Conservation (phyloP, 2,329 filamentous ascomycete genomes). For the Trichoderma endophyticum region DNA sequence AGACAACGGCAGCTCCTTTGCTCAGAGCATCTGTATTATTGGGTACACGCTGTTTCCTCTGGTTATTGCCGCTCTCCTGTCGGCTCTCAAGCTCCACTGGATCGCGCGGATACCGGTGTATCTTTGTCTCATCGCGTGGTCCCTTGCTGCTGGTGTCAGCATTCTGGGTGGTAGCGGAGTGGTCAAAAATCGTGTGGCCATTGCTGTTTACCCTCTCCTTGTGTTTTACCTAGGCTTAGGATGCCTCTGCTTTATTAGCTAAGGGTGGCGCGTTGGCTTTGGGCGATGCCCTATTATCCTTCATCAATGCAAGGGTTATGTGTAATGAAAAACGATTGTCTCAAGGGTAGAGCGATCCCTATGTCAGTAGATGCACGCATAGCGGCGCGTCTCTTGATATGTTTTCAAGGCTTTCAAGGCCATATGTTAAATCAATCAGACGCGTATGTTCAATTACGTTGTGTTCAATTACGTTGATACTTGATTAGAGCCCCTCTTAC, state of each 20-base stretch:
- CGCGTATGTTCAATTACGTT: neutral
- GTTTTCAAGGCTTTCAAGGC: neutral
- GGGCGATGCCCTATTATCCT: neutral
- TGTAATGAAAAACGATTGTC: neutral
- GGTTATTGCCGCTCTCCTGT: constrained; percentile 87
- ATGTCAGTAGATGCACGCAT: neutral
- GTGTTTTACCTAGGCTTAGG: constrained; percentile 93
- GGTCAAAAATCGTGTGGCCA: constrained; percentile 86
- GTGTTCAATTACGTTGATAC: neutral
- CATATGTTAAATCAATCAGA: neutral
- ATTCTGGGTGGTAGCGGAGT: constrained; percentile 95
- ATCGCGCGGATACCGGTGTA: constrained; percentile 90
- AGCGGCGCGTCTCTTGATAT: neutral
- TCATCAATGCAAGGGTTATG: neutral
- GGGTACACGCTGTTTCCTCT: constrained; percentile 97
- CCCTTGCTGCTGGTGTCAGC: constrained; percentile 89
- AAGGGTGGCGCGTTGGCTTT: constrained; percentile 26
- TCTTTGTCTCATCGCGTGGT: constrained; percentile 84
- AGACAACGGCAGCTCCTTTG: constrained; percentile 70
- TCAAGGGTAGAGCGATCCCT: neutral
- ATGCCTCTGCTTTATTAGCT: constrained; percentile 97
- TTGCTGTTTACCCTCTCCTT: constrained; percentile 92
- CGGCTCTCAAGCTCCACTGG: constrained; percentile 73
- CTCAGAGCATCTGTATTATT: constrained; percentile 96
- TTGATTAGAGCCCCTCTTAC: neutral